phyloP scores from a whole-genome alignment of 2,329 filamentous ascomycete species.

The Stachybotrys chartarum region DNA sequence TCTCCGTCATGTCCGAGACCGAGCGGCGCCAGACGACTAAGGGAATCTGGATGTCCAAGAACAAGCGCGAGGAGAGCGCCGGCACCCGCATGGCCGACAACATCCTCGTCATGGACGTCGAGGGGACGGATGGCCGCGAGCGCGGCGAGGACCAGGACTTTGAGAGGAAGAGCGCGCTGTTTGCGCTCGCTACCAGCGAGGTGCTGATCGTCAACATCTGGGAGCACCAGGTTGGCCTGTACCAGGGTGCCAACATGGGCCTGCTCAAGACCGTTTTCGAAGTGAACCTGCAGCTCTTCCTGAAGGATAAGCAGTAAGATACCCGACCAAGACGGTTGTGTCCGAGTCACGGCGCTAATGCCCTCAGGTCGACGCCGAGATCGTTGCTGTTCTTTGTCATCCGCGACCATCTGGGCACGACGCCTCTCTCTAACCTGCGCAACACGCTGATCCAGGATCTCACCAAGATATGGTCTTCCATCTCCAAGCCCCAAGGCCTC shows the following conservation, averaged over 20 bases:
- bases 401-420: constrained; percentile 89
- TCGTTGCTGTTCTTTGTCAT: constrained; percentile 98
- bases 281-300: constrained; percentile 93
- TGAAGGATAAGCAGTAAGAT: constrained; percentile 85
- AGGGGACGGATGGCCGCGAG: constrained; percentile 94
- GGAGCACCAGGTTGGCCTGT: constrained; percentile 97
- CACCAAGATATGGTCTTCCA: constrained; percentile 82
- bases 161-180: constrained; percentile 94
- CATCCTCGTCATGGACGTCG: constrained; percentile 98
- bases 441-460: constrained; percentile 88
- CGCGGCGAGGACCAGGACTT: constrained; percentile 98
- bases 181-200: constrained; percentile 94
- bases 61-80: constrained; percentile 58
- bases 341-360: constrained; percentile 9
- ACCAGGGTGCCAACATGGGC: constrained; percentile 98
- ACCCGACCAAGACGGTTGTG: not conserved
- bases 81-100: constrained; percentile 79
- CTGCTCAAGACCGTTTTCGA: constrained; percentile 98
- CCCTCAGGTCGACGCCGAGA: constrained; percentile 66
- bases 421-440: constrained; percentile 82
- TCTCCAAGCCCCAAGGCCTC: constrained; percentile 84
- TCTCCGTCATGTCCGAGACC: constrained; percentile 95
- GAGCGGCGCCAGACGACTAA: constrained; percentile 96
- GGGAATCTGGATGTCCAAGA: constrained; percentile 99
- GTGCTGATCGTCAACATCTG: constrained; percentile 98